phyloP scores from a whole-genome alignment of 768 basidiomycete species.

The Collybia sordida region DNA sequence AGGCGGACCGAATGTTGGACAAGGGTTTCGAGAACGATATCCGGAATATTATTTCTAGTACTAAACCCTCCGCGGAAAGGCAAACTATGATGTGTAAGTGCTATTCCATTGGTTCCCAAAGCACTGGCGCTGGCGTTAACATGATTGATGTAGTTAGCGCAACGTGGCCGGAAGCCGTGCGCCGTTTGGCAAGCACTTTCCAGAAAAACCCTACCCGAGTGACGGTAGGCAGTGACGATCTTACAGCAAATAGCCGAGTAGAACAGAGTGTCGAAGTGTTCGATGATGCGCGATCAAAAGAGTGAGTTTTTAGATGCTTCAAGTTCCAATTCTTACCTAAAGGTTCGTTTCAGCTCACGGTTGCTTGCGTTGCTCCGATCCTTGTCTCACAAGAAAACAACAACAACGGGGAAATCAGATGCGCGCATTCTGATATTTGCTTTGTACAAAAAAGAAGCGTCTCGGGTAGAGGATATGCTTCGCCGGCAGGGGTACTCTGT shows the following conservation, averaged over 20 bases:
- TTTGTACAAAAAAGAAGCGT: constrained; percentile 96
- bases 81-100: constrained; percentile 94
- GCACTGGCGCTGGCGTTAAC: constrained; percentile 2
- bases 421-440: constrained; percentile 89
- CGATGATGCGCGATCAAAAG: constrained; percentile 81
- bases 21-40: constrained; percentile 99
- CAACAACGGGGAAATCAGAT: constrained; percentile 46
- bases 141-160: constrained; percentile 84
- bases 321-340: constrained; percentile 1
- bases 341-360: constrained; percentile 44
- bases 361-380: constrained; percentile 55
- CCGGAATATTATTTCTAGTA: constrained; percentile 78
- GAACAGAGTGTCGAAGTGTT: constrained; percentile 92
- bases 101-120: constrained; percentile 3
- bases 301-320: constrained; percentile 48
- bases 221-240: constrained; percentile 93
- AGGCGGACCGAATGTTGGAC: constrained; percentile 98
- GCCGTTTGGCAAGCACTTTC: constrained; percentile 86
- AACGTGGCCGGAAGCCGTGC: constrained; percentile 96
- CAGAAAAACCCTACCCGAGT: constrained; percentile 82
- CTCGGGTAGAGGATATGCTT: constrained; percentile 83
- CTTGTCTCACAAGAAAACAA: constrained; percentile 62
- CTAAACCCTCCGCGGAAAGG: constrained; percentile 64
- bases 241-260: constrained; percentile 93
- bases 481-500: constrained; percentile 73